Conservation (phyloP, 176 grass and related monocot species). For the Avena insularis region DNA sequence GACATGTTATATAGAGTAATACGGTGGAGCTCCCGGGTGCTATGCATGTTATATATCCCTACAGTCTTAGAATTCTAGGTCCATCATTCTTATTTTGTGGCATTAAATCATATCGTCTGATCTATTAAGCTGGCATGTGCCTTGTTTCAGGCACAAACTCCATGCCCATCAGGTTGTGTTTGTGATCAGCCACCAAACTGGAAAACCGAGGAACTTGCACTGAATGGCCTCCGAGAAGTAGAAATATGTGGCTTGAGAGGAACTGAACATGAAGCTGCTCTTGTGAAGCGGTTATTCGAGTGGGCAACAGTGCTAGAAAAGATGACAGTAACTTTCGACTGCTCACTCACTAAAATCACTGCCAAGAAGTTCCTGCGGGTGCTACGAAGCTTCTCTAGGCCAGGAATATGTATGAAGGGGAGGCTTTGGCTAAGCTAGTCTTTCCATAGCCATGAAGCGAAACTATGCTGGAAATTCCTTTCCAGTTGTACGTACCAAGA, state of each 20-base stretch:
- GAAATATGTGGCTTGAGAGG: background rate
- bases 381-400: background rate
- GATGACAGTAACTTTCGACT: slow-evolving; percentile 8
- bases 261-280: slow-evolving; percentile 22
- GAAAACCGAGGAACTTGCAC: background rate
- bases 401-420: background rate
- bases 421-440: no score
- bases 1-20: no score
- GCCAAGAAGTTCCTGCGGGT: slow-evolving; percentile 8
- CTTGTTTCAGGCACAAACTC: background rate
- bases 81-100: background rate
- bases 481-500: no score
- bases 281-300: background rate
- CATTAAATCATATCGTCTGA: background rate
- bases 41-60: background rate
- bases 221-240: slow-evolving; percentile 22
- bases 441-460: no score
- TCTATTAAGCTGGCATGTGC: background rate
- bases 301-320: slow-evolving; percentile 26
- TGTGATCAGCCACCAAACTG: slow-evolving; percentile 1
- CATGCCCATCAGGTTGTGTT: background rate
- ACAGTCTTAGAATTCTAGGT: background rate
- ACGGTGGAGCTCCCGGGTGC: no score
- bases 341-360: background rate
- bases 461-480: no score